Base-by-base conservation (phyloP, 2,329 filamentous ascomycete species). In the Neofusicoccum parvum region DNA sequence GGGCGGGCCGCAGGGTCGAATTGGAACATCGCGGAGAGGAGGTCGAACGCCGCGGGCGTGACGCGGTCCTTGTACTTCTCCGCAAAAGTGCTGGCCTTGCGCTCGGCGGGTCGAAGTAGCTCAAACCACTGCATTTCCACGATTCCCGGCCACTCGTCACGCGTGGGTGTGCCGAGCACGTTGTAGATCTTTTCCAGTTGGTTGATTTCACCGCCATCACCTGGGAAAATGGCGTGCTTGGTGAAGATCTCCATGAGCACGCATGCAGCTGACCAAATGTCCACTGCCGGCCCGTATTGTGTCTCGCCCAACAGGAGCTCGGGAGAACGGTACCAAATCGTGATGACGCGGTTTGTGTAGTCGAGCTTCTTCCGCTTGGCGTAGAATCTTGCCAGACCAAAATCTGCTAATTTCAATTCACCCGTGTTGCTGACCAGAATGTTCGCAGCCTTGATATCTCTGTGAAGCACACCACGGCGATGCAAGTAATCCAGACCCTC, bases 111-210 rank as follows among this genome's bases (percentile, higher is more conserved):
- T 14, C 93, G 86, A 69, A 99, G 85, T 15, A 99, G 86, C 77
- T 97, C 92, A 74, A 96, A 98, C 95, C 95, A 99, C 11, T 94
- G 92, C 88, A 97, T 95, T 65, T 97, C 91, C n/a, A 90, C 85
- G 20, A 98, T 86, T 9, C 88, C 90, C 1, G 95, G 93, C 96
- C 96, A 99, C 36, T 96, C 91, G 39, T 84, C 83, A 65, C 88
- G 87, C 48, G 88, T 96, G 0, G 95, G 95, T 0, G 94, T 98
- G 56, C 95, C 95, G 51, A 99, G 85, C 4, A 96, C 85, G 59
- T 90, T 89, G 79, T 97, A 97, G n/a, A 99, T 94, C 79, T 96
- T 97, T 70, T 98, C 94, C 3, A 99, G 84, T 76, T 99, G 95
- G 72, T 90, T 96, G 70, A 97, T 91, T 78, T 99, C 95, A n/a